phyloP scores from a whole-genome alignment of 345 rosid species.

The Hibiscus trionum region DNA sequence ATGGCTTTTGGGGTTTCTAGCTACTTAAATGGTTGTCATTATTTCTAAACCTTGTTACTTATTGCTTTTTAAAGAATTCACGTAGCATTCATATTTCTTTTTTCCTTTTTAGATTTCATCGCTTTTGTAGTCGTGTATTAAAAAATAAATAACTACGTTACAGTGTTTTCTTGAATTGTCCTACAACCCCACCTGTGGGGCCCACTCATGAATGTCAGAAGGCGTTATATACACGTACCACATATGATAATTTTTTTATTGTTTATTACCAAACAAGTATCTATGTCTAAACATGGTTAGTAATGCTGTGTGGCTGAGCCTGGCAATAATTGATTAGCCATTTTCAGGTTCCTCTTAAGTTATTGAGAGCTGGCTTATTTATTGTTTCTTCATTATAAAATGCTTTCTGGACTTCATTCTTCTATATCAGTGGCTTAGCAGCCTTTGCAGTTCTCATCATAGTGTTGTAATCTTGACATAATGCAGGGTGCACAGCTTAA shows the following conservation, averaged over 20 bases:
- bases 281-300: conserved; percentile 5
- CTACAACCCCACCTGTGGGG: neutral
- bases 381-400: conserved; percentile 1
- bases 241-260: conserved; percentile 5
- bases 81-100: neutral
- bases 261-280: neutral
- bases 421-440: neutral
- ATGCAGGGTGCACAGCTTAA: conserved; percentile 96
- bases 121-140: neutral
- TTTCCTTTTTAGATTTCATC: neutral
- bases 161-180: neutral
- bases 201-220: conserved; percentile 5
- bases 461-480: conserved; percentile 4
- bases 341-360: neutral
- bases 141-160: neutral
- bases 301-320: neutral
- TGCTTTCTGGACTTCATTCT: neutral
- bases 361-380: conserved; percentile 4
- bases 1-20: neutral
- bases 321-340: conserved; percentile 8
- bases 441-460: neutral
- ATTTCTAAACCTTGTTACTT: neutral
- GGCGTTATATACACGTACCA: neutral
- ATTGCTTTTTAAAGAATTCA: neutral
- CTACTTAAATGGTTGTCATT: neutral